phyloP scores from a whole-genome alignment of 768 basidiomycete species.

The Boletus rubroflammeus region DNA sequence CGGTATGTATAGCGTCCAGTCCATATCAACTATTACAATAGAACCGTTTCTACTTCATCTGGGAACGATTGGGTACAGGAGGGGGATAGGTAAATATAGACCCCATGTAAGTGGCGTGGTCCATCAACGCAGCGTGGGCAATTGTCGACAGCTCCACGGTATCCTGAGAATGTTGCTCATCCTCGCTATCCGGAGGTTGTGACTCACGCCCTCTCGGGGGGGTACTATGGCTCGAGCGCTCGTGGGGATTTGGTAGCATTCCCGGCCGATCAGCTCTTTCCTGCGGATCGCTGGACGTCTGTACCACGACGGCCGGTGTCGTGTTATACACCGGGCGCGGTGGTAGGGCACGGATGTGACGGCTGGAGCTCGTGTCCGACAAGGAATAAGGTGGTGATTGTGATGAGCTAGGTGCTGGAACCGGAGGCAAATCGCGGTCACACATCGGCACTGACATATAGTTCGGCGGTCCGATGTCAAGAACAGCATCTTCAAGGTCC shows the following conservation, averaged over 20 bases:
- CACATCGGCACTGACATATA: slow-evolving; percentile 17
- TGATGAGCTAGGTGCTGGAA: slow-evolving; percentile 1
- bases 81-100: slow-evolving; percentile 14
- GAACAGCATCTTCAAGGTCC: slow-evolving; percentile 14
- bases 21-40: not conserved
- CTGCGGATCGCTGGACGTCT: not conserved
- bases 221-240: not conserved
- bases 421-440: slow-evolving; percentile 14
- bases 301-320: not conserved
- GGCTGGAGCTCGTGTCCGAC: slow-evolving; percentile 14
- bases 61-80: slow-evolving; percentile 3
- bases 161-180: slow-evolving; percentile 15
- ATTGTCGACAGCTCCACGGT: slow-evolving; percentile 24
- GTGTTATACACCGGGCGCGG: slow-evolving; percentile 19
- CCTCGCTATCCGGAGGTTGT: slow-evolving; percentile 11
- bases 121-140: slow-evolving; percentile 30
- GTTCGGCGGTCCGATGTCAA: slow-evolving; percentile 21
- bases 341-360: slow-evolving; percentile 29
- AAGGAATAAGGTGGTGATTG: slow-evolving; percentile 4
- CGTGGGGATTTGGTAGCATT: slow-evolving; percentile 5
- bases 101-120: slow-evolving; percentile 26
- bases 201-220: not conserved
- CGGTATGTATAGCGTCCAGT: not conserved
- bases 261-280: not conserved
- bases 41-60: slow-evolving; percentile 6